These are phyloP conservation scores for Phialocephala sp. DNA, from an alignment of 2,329 filamentous ascomycete genomes.

Conservation along the genomic window DNA sequence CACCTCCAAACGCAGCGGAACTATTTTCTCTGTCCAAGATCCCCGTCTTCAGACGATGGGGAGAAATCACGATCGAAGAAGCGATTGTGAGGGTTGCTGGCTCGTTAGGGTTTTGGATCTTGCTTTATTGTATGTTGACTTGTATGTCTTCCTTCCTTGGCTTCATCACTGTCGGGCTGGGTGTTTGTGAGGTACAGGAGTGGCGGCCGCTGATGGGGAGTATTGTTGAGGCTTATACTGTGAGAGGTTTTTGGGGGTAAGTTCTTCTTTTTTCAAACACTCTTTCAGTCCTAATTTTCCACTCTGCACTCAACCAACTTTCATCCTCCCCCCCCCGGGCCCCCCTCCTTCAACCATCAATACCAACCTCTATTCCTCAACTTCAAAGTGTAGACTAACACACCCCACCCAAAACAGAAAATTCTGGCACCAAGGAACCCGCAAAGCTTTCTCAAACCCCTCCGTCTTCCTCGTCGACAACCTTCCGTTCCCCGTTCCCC, in stretches of 20 bases:
- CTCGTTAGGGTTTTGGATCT: slow-evolving; percentile 13
- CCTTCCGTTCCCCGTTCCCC: slow-evolving; percentile 4
- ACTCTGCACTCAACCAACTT: no score
- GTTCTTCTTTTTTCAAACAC: no score
- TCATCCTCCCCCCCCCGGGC: no score
- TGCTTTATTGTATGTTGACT: slow-evolving; percentile 6
- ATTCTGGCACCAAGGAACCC: slow-evolving; percentile 18
- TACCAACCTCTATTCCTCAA: not conserved
- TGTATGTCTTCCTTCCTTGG: not conserved
- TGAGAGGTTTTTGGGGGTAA: slow-evolving; percentile 25
- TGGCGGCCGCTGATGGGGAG: slow-evolving; percentile 19
- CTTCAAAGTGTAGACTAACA: not conserved
- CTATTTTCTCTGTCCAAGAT: not conserved
- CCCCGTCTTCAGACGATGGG: slow-evolving; percentile 1
- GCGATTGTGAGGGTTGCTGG: slow-evolving; percentile 8
- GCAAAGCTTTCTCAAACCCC: slow-evolving; percentile 12
- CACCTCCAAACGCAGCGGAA: slow-evolving; percentile 6
- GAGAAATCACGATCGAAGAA: slow-evolving; percentile 7
- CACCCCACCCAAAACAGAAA: not conserved
- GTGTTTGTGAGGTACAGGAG: slow-evolving; percentile 2
- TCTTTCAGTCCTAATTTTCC: no score
- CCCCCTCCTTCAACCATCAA: not conserved
- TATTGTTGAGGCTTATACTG: slow-evolving; percentile 16
- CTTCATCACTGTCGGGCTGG: slow-evolving; percentile 8
- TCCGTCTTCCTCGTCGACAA: slow-evolving; percentile 12